Evolutionary conservation across 257 asterid species (phyloP), one percentile per base, ranked within the genome.

Genomic region (Thymus quinquecostatus): DNA sequence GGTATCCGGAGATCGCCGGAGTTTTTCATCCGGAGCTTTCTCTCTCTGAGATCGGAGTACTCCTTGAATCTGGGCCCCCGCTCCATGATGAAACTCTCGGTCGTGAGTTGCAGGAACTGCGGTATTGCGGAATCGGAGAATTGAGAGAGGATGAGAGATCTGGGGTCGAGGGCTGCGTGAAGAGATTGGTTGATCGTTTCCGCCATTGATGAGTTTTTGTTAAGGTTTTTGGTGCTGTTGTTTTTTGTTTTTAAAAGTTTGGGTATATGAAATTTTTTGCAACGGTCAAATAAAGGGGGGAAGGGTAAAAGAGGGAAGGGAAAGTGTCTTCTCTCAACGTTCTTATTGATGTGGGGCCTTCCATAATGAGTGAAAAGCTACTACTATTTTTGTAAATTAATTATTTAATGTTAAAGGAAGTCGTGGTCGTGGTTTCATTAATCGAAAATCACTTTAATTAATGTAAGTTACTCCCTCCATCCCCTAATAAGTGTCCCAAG

Each of bases 51-150:
- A 74, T 87, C 91, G 51, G 96, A 86, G 72, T 93, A 93, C 11
- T 86, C 94, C 6, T 87, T 75, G 81, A 87, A 93, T 48, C 96
- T 77, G 32, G 97, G 94, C 1, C 97, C 98, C 64, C 96, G 84
- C 66, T 93, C 96, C 77, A 86, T 71, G 62, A 78, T 27, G 70
- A 66, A 78, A 9, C 83, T 66, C 6, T 86, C 95, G 0, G 86
- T 75, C 0, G 89, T 78, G 66, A 92, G 87, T 66, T 87, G 84
- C 32, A 87, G 83, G 11, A 85, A 68, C 14, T 82, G 90, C 8
- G 94, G 90, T 2, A 72, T 81, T 1, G 79, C 79, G 33, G 84
- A 73, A 62, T 77, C 82, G 56, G 90, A 75, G 79, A 88, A 88
- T 47, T 88, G 97, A 0, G 94, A 88, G 67, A 88, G 85, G 13